Base-by-base conservation (phyloP, 225 moss, liverwort and hornwort species). In the Physcomitrium patens region DNA sequence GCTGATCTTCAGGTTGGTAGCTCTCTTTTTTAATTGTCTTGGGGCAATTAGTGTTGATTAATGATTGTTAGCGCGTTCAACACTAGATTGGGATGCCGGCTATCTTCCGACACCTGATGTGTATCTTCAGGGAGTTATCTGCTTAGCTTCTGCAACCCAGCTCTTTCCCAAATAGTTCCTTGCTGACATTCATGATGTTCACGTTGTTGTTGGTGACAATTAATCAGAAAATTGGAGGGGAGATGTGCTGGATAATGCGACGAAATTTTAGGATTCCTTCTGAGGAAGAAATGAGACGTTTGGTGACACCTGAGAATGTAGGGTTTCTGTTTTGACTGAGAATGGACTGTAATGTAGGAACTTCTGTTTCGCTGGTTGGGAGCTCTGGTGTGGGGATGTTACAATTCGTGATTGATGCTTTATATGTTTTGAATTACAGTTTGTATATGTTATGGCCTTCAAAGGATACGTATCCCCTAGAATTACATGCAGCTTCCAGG, bases 301-400 rank as follows among this genome's bases (percentile, higher is more conserved):
- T 95, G 91, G 92, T 99, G 71, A 93, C 91, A 56, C 93, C 99
- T 65, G 99, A 99, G 77, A 93, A 93, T 85, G 99, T 97, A 77
- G 45, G 83, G 85, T 48, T 17, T 31, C 8, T 66, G 17, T 50
- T 60, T 58, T 15, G 43, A 17, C 24, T 67, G 49, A 10, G 59
- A 76, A 28, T 61, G 42, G 57, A 28, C 49, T 76, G 57, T 51
- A 43, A 22, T 20, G 7, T 60, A 44, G 48, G 45, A 43, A 42
- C 24, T 12, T 9, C 65, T 23, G 23, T 53, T 70, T 61, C 44
- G 3, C 46, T 60, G 60, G 18, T 69, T 74, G 43, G 24, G 16
- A 59, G 65, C 53, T 37, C 31, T 45, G 20, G 61, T 71, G 68
- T 27, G 44, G 50, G 14, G 19, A 55, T 70, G 61, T 0, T 75